A percentile compares a stretch with the other conserved stretches of the same genome.
These are phyloP conservation scores for Tuber calosporum DNA, from an alignment of 495 filamentous ascomycete species.

Conservation along the genomic window DNA sequence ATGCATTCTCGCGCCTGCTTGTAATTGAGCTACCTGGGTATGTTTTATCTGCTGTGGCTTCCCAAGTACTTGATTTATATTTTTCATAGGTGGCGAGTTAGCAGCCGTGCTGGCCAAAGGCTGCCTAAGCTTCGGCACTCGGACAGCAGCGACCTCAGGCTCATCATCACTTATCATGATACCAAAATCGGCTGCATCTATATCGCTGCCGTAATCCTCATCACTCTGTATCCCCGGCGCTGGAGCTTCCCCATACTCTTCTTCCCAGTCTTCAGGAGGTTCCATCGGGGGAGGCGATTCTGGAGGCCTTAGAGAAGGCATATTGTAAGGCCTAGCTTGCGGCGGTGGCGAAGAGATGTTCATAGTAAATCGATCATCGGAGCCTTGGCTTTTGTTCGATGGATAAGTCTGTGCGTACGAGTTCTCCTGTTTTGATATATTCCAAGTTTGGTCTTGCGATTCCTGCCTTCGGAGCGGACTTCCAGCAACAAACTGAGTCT, in stretches of 20 bases:
- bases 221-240: conserved; percentile 39
- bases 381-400: conserved; percentile 1
- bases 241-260: conserved; percentile 17
- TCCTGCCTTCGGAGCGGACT: conserved; percentile 1
- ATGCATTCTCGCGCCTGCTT: conserved; percentile 23
- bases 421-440: conserved; percentile 8
- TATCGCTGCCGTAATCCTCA: conserved; percentile 38
- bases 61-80: conserved; percentile 31
- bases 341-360: conserved; percentile 15
- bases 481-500: conserved; percentile 22
- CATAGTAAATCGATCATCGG: conserved; percentile 2
- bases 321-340: conserved; percentile 8
- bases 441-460: background rate
- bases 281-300: conserved; percentile 16
- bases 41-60: conserved; percentile 11
- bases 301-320: conserved; percentile 3
- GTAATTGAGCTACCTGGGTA: conserved; percentile 15
- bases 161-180: conserved; percentile 36
- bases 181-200: conserved; percentile 24
- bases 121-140: background rate
- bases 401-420: background rate
- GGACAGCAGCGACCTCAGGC: conserved; percentile 6
- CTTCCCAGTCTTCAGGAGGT: conserved; percentile 7
- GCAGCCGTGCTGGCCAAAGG: conserved; percentile 23
- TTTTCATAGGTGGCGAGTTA: conserved; percentile 23